Evolutionary conservation across 768 basidiomycete genomes (phyloP).

Genomic region (Sistotremastrum suecicum): DNA sequence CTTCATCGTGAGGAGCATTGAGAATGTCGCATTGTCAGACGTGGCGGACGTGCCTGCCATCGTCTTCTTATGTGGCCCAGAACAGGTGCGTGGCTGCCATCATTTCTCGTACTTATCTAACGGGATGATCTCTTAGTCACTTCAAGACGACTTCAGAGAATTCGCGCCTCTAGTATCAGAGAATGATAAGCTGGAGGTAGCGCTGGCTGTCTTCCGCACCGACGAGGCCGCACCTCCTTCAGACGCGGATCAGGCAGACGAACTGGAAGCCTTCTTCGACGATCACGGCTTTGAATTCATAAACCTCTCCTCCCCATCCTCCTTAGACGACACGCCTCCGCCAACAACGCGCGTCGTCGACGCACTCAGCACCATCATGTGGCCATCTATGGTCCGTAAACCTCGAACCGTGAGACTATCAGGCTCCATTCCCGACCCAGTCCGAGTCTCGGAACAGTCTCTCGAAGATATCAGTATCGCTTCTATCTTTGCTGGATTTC

Average conservation of each 20-base stretch:
- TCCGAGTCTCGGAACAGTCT: background rate
- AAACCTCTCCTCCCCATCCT: slow-evolving; percentile 18
- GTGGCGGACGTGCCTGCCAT: slow-evolving; percentile 48
- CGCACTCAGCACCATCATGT: slow-evolving; percentile 78
- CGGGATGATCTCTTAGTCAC: background rate
- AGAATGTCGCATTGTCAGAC: slow-evolving; percentile 26
- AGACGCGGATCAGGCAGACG: slow-evolving; percentile 16
- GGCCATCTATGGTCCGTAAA: slow-evolving; percentile 57
- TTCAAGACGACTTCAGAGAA: slow-evolving; percentile 40
- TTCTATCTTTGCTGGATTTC: background rate
- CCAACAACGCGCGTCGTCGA: slow-evolving; percentile 59
- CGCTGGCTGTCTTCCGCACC: too few relatives aligned
- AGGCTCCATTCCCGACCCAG: background rate
- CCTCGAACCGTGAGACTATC: slow-evolving; percentile 7
- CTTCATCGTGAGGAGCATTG: slow-evolving; percentile 39
- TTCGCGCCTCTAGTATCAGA: slow-evolving; percentile 34
- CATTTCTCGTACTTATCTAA: background rate
- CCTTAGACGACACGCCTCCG: slow-evolving; percentile 8
- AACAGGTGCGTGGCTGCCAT: slow-evolving; percentile 36
- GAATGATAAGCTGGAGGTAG: slow-evolving; percentile 18
- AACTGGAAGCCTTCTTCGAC: slow-evolving; percentile 62
- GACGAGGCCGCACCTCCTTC: too few relatives aligned
- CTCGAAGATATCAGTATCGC: slow-evolving; percentile 1
- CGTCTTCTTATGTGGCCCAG: slow-evolving; percentile 54
- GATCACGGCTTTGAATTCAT: slow-evolving; percentile 68